Evolutionary conservation across 108 stramenopile species (phyloP), one percentile per base, ranked within the genome.

Genomic region (Nannochloropsis gaditana): DNA sequence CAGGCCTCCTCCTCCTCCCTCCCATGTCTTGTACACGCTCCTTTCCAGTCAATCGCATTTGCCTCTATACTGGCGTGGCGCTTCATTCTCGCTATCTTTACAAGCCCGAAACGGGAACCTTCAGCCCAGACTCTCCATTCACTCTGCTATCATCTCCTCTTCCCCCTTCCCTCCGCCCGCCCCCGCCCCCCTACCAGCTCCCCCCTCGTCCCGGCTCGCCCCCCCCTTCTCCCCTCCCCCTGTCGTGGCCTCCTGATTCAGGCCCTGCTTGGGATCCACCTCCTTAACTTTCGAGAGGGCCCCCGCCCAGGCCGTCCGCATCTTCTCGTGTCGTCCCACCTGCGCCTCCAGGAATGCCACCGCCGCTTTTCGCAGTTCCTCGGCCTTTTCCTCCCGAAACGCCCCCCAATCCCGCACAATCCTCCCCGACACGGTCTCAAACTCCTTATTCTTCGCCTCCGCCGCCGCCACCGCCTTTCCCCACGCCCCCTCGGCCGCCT

Each of bases 271-370:
- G 50, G 82, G 85, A 31, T 89, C 90, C 44, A 91, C 59, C 84
- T 89, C 80, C 44, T 88, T 89, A 17, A 89, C 89, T 82, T 90
- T 87, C 17, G 90, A 42, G n/a, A 89, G 44, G 17, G 89, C 86
- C 81, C 73, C 31, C 44, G 89, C 59, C 59, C 59, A 73, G 4
- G 59, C 59, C 59, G 4, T 73, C 5, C 59, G 59, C 59, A 73
- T 73, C 59, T 73, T 2, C 59, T 73, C 59, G 59, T 73, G 59
- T n/a, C 59, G 15, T 8, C 2, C 8, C 59, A 73, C 59, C 59
- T 73, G 59, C 5, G 59, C 59, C 59, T 73, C 59, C 8, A n/a
- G 19, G n/a, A 73, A 31, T 31, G 31, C 31, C 88, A 84, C 87
- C 90, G 42, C 84, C 21, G 11, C 47, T 15, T 50, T 15, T 1